Evolutionary conservation across 306 rosid species (phyloP), one percentile per base, ranked within the genome.

Genomic region (Vicia faba): DNA sequence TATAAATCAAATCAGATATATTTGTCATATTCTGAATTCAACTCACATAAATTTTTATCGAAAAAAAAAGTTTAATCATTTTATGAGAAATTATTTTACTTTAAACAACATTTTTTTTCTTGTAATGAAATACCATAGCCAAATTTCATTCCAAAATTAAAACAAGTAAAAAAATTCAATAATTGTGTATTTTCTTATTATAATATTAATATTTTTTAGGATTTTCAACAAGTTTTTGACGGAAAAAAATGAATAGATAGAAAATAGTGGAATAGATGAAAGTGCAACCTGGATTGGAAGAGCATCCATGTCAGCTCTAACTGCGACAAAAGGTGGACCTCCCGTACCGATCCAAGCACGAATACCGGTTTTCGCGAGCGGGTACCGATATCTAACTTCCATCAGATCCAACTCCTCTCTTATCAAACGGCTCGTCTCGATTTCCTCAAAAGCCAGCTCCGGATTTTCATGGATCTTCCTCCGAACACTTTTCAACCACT

Each of bases 221-320:
- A 68, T 54, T 49, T 54, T 64, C 9, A 11, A 53, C 0, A 20
- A 20, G 23, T 0, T 49, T 16, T 16, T 4, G 4, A 18, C 6
- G 25, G 13, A 49, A 18, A 49, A 49, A 10, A 50, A 50, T 18
- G 18, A 49, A 50, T 18, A 33, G 13, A 29, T 7, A 8, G 13
- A 20, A 0, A 4, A 29, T 14, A 11, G 29, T 68, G 6, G 11
- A 12, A 8, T 11, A 5, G 9, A 61, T 4, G 14, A 0, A n/a
- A 49, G 64, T 38, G 55, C 12, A 46, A 70, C 98, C 96, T 92
- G 96, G 31, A 92, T 89, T 1, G 98, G 98, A 39, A 89, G 96
- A n/a, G 98, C 96, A 51, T 92, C 98, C 98, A 92, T 89, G 85
- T 92, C 98, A 49, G 98, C 98, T 76, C 98, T 80, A 73, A 92